Percentiles rank a stretch among this genome's conserved stretches.
Evolutionary conservation across 768 basidiomycete genomes (phyloP).

Genomic region (Cytidiella melzeri): DNA sequence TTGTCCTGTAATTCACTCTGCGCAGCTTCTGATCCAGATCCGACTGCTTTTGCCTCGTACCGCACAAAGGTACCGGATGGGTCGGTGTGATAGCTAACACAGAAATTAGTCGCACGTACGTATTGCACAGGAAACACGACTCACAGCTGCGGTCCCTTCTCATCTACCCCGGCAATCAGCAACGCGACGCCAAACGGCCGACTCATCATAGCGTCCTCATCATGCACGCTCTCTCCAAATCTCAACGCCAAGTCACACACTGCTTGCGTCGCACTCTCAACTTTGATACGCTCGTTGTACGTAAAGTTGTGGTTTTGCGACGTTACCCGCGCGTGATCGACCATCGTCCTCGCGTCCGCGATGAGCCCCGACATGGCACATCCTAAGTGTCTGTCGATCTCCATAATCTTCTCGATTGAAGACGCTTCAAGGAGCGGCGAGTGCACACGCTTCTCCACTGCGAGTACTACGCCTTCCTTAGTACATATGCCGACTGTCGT

Average conservation of each 20-base stretch:
- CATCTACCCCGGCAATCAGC: constrained; percentile 95
- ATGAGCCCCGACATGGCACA: constrained; percentile 98
- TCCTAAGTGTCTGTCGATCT: constrained; percentile 93
- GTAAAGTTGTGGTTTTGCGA: constrained; percentile 94
- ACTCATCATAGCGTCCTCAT: constrained; percentile 99
- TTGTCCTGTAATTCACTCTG: constrained; percentile 96
- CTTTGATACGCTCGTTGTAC: constrained; percentile 94
- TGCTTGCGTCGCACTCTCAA: constrained; percentile 97
- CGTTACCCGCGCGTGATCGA: constrained; percentile 98
- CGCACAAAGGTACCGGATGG: constrained; percentile 97
- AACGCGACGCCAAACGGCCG: constrained; percentile 97
- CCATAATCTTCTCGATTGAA: constrained; percentile 99
- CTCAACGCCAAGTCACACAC: constrained; percentile 95
- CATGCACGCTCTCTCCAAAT: constrained; percentile 98
- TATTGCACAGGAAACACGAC: constrained; percentile 22
- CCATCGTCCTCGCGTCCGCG: constrained; percentile 98
- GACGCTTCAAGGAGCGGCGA: constrained; percentile 91
- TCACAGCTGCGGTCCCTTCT: constrained; percentile 92
- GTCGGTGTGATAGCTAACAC: constrained; percentile 87
- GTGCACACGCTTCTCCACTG: constrained; percentile 97
- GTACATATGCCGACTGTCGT: constrained; percentile 96
- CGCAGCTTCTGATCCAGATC: constrained; percentile 95
- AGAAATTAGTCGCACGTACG: background rate
- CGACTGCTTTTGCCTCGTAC: constrained; percentile 98
- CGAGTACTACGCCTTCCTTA: constrained; percentile 84